These are phyloP conservation scores for Umbilicaria muhlenbergii DNA, from an alignment of 495 filamentous ascomycete species.

Conservation along the genomic window DNA sequence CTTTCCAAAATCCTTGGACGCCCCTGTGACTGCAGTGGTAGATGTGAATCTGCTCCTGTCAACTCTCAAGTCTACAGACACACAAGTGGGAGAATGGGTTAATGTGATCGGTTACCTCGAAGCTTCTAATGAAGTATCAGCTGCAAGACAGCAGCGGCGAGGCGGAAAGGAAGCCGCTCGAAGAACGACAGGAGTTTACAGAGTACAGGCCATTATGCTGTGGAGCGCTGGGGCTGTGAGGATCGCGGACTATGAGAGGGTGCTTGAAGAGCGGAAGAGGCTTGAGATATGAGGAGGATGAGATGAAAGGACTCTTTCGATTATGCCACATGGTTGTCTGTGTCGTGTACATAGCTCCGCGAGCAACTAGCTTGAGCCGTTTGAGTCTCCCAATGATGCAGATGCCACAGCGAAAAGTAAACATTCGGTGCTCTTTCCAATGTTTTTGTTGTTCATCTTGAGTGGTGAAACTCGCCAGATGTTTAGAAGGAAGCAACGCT, in stretches of 20 bases:
- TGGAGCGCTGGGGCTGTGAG: slow-evolving; percentile 50
- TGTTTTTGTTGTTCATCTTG: not conserved
- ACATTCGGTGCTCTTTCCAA: slow-evolving; percentile 19
- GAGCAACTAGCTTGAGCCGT: too few species aligned
- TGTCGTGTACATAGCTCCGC: too few species aligned
- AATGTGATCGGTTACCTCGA: slow-evolving; percentile 75
- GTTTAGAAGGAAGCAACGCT: too few species aligned
- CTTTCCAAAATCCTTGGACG: slow-evolving; percentile 27
- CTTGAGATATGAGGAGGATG: not conserved
- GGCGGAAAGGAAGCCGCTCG: not conserved
- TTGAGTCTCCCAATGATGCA: not conserved
- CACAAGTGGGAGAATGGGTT: slow-evolving; percentile 70
- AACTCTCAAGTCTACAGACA: slow-evolving; percentile 43
- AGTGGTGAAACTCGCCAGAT: too few species aligned
- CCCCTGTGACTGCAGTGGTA: slow-evolving; percentile 34
- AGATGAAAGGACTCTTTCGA: not conserved
- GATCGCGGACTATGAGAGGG: slow-evolving; percentile 45
- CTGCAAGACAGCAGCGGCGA: not conserved
- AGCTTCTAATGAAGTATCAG: not conserved
- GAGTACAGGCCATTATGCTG: slow-evolving; percentile 49
- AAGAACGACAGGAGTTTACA: not conserved
- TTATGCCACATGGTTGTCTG: too few species aligned
- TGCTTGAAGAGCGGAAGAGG: slow-evolving; percentile 5
- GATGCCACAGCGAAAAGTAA: slow-evolving; percentile 12
- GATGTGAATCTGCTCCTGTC: slow-evolving; percentile 58